Percentiles rank a stretch among this genome's conserved stretches.
These are phyloP conservation scores for Ophiostoma sp. DNA, from an alignment of 2,329 filamentous ascomycete genomes.

Conservation along the genomic window DNA sequence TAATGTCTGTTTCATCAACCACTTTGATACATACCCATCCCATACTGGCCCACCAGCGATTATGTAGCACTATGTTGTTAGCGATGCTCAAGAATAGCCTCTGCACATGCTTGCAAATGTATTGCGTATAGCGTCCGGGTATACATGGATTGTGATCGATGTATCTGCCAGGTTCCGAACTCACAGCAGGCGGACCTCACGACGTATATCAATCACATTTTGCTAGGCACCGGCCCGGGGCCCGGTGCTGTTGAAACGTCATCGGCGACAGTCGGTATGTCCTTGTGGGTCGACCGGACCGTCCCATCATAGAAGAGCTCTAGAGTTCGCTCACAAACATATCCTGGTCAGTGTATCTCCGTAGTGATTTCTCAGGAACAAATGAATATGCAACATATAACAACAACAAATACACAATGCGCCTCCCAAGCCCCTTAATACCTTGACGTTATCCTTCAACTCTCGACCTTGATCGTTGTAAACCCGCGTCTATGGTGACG, in stretches of 20 bases:
- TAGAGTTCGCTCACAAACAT: too few relatives aligned
- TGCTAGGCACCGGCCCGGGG: constrained; percentile 36
- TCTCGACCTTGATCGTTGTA: too few relatives aligned
- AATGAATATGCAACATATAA: too few relatives aligned
- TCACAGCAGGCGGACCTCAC: constrained; percentile 47
- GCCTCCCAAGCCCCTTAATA: too few relatives aligned
- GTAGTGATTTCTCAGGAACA: too few relatives aligned
- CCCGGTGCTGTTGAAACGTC: constrained; percentile 37
- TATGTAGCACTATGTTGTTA: neutral
- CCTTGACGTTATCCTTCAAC: too few relatives aligned
- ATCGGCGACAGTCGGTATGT: neutral
- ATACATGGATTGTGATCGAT: neutral
- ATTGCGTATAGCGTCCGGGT: neutral
- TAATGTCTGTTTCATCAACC: neutral
- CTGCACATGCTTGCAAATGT: neutral
- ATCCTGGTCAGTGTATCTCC: too few relatives aligned
- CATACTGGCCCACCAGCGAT: neutral
- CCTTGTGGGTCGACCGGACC: neutral
- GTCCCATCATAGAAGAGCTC: neutral
- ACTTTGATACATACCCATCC: neutral
- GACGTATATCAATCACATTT: constrained; percentile 52
- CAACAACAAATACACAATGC: too few relatives aligned
- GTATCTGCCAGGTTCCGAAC: constrained; percentile 41
- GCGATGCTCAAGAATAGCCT: too few relatives aligned
- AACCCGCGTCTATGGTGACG: neutral